phyloP scores from a whole-genome alignment of 768 basidiomycete genomes.

The Paxillus rubicundulus region DNA sequence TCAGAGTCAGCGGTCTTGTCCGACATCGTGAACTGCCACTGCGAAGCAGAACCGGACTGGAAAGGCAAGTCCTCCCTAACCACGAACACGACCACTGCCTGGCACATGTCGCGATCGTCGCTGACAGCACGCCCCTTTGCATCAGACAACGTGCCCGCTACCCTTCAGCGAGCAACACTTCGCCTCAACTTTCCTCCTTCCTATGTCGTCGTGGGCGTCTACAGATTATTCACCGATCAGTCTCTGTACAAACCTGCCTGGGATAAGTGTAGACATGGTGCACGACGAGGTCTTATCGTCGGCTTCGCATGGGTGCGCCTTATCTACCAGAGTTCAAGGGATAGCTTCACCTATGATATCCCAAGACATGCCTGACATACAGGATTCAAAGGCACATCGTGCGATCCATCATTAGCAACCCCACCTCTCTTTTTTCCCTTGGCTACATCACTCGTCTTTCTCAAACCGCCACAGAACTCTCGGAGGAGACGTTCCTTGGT shows the following conservation, averaged over 20 bases:
- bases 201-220: constrained; percentile 82
- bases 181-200: constrained; percentile 77
- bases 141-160: constrained; percentile 38
- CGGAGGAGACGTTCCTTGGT: constrained; percentile 60
- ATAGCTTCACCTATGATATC: background rate
- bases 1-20: too few relatives aligned
- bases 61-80: too few relatives aligned
- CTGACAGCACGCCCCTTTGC: background rate
- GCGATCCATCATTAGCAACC: constrained; percentile 28
- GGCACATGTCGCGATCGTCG: too few relatives aligned
- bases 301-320: constrained; percentile 66
- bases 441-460: constrained; percentile 26
- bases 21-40: too few relatives aligned
- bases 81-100: too few relatives aligned
- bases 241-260: constrained; percentile 71
- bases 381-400: constrained; percentile 69
- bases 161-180: constrained; percentile 50
- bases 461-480: constrained; percentile 27
- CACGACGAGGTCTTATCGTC: constrained; percentile 62
- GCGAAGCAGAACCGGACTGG: too few relatives aligned
- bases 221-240: constrained; percentile 75
- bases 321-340: background rate
- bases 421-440: constrained; percentile 28
- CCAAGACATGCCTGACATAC: constrained; percentile 66
- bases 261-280: constrained; percentile 83